A percentile compares a stretch with the other conserved stretches of the same genome.
Conservation (phyloP, 2,329 filamentous ascomycete genomes). For the Chrysosporium keratinophilum region DNA sequence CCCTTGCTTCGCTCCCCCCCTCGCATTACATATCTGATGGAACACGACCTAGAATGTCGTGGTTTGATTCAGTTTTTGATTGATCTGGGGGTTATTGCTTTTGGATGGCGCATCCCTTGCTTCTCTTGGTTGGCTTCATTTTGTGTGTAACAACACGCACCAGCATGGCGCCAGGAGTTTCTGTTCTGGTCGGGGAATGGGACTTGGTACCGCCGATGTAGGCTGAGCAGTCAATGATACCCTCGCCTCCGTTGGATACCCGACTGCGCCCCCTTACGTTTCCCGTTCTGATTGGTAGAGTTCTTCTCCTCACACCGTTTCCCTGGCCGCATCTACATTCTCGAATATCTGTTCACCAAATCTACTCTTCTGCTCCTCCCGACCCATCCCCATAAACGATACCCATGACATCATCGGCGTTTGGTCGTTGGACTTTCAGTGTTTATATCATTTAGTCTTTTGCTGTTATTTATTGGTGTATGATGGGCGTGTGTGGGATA, state of each 20-base stretch:
- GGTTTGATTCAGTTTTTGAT: background rate
- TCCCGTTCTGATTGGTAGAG: background rate
- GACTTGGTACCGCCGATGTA: background rate
- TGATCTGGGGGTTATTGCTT: background rate
- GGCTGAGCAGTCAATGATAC: background rate
- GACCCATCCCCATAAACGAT: background rate
- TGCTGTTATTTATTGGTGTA: background rate
- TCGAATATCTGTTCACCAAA: background rate
- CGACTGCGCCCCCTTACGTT: background rate
- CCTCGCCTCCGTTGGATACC: background rate
- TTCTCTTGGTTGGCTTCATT: background rate
- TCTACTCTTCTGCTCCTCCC: background rate
- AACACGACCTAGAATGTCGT: background rate
- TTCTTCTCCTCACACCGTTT: background rate
- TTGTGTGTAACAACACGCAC: background rate
- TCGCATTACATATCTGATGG: background rate
- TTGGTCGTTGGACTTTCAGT: background rate
- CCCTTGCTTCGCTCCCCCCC: background rate
- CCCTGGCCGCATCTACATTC: background rate
- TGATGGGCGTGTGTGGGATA: background rate
- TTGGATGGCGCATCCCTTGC: slow-evolving; percentile 5
- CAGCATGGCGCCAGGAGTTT: slow-evolving; percentile 7
- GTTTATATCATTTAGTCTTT: background rate
- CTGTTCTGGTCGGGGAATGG: background rate
- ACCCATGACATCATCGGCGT: background rate